Evolutionary conservation across 768 basidiomycete species (phyloP).

Genomic region (Russula sp.): DNA sequence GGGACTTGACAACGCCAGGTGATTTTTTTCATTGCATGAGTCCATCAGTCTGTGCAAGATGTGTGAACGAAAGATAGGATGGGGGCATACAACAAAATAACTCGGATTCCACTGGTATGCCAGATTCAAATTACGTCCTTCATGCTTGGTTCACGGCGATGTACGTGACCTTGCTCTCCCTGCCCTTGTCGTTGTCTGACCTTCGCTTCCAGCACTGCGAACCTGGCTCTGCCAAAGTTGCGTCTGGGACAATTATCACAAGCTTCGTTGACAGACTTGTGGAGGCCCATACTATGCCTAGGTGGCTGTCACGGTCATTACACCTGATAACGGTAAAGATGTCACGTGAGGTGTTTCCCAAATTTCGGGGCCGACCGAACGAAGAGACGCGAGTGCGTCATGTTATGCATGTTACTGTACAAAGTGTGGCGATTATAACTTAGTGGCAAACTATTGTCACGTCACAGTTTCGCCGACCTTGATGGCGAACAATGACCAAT

Average conservation of each 20-base stretch:
- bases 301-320: not conserved
- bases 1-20: not conserved
- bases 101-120: not conserved
- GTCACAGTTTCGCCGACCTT: too few relatives aligned
- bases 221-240: not conserved
- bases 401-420: too few relatives aligned
- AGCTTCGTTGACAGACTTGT: not conserved
- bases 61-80: conserved; percentile 12
- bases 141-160: conserved; percentile 22
- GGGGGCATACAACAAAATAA: not conserved
- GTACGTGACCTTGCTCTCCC: not conserved
- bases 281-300: not conserved
- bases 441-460: too few relatives aligned
- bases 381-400: too few relatives aligned
- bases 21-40: not conserved
- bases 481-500: too few relatives aligned
- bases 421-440: too few relatives aligned
- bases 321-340: too few relatives aligned
- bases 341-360: too few relatives aligned
- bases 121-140: not conserved
- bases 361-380: too few relatives aligned
- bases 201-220: not conserved
- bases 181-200: not conserved
- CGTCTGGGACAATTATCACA: not conserved
- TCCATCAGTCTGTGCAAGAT: not conserved